Conservation (phyloP, 306 rosid species). For the Inga laurina region DNA sequence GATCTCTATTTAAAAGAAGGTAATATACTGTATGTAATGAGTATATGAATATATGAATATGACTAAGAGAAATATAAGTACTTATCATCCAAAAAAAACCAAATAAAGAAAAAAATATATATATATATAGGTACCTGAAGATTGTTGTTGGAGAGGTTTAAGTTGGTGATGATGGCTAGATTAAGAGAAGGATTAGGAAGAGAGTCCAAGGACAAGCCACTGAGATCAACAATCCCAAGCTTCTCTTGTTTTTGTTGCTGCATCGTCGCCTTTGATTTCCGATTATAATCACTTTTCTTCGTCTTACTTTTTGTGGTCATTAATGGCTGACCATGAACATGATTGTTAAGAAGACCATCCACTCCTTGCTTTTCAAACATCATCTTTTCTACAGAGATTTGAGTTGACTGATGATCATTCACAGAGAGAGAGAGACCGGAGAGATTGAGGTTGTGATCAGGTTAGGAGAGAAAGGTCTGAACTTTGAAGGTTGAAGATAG, state of each 20-base stretch:
- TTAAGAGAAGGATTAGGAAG: conserved; percentile 75
- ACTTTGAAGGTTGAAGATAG: background rate
- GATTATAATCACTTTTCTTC: background rate
- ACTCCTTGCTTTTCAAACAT: conserved; percentile 50
- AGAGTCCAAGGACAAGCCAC: conserved; percentile 73
- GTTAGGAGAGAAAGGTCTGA: background rate
- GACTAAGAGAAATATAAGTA: too few relatives aligned
- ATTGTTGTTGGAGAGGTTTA: conserved; percentile 91
- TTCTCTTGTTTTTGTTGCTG: conserved; percentile 36
- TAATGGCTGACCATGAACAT: background rate
- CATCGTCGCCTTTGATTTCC: background rate
- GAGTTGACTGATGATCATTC: background rate
- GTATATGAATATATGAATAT: background rate
- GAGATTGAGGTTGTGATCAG: background rate
- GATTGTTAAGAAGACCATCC: background rate
- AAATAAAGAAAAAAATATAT: background rate
- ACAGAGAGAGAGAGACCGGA: background rate
- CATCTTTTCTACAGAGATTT: conserved; percentile 38
- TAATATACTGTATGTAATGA: background rate
- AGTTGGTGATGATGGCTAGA: conserved; percentile 64
- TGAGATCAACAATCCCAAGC: conserved; percentile 72
- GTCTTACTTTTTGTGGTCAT: conserved; percentile 33
- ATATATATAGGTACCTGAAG: conserved; percentile 58
- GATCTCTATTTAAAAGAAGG: background rate
- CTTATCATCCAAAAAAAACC: too few relatives aligned